phyloP scores from a whole-genome alignment of 495 filamentous ascomycete species.

The Penicillium riverlandense region DNA sequence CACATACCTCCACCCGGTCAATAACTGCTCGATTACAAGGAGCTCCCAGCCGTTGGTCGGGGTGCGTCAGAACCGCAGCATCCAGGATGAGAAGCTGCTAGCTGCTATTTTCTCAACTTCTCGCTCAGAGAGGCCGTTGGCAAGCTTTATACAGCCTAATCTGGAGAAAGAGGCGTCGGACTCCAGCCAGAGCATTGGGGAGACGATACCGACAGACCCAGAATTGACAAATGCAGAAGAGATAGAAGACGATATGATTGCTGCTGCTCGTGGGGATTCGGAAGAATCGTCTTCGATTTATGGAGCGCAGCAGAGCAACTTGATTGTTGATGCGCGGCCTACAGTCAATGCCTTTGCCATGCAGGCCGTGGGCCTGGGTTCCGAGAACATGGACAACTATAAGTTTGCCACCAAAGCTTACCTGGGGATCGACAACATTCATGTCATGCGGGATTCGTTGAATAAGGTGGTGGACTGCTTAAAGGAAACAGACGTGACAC shows the following conservation, averaged over 20 bases:
- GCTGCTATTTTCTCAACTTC: conserved; percentile 87
- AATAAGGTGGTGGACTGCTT: conserved; percentile 83
- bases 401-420: conserved; percentile 86
- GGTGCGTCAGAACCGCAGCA: conserved; percentile 78
- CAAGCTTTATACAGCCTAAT: conserved; percentile 31
- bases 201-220: conserved; percentile 29
- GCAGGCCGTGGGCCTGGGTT: conserved; percentile 89
- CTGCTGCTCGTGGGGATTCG: conserved; percentile 27
- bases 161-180: conserved; percentile 47
- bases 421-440: conserved; percentile 98
- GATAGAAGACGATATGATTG: conserved; percentile 66
- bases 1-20: conserved; percentile 90
- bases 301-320: conserved; percentile 86
- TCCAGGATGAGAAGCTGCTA: conserved; percentile 92
- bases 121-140: conserved; percentile 38
- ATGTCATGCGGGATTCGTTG: conserved; percentile 93
- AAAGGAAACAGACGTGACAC: conserved; percentile 86
- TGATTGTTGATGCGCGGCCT: conserved; percentile 95
- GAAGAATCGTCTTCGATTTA: conserved; percentile 59
- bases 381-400: conserved; percentile 98
- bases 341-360: conserved; percentile 94
- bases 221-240: conserved; percentile 52
- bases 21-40: conserved; percentile 93
- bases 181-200: conserved; percentile 50
- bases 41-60: conserved; percentile 92